phyloP scores from a whole-genome alignment of 306 rosid genomes.

The Pueraria montana region DNA sequence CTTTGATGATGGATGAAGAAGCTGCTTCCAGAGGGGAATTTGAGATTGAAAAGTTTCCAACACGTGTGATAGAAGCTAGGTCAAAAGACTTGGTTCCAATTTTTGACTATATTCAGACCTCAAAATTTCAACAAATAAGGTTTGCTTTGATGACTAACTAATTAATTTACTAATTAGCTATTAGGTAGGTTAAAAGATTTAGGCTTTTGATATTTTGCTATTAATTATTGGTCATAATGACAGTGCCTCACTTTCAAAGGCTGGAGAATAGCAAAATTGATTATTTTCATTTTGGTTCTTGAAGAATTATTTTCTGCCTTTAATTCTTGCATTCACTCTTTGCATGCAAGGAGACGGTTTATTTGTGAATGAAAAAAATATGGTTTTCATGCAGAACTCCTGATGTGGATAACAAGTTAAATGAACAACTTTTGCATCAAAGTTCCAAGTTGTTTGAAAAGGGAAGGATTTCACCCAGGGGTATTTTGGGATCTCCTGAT shows the following conservation, averaged over 20 bases:
- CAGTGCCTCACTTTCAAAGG: neutral
- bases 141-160: conserved; percentile 27
- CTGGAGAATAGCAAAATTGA: neutral
- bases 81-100: conserved; percentile 75
- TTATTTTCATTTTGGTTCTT: too few species aligned
- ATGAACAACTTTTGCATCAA: conserved; percentile 52
- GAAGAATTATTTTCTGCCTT: too few species aligned
- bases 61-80: conserved; percentile 69
- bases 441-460: conserved; percentile 53
- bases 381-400: conserved; percentile 52
- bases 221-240: neutral
- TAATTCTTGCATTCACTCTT: neutral
- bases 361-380: neutral
- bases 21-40: conserved; percentile 62
- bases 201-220: neutral
- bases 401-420: conserved; percentile 47
- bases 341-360: conserved; percentile 17
- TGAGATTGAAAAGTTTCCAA: conserved; percentile 69
- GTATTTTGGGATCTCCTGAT: conserved; percentile 49
- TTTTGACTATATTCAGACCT: conserved; percentile 63
- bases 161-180: conserved; percentile 9
- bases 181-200: neutral
- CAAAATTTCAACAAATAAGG: conserved; percentile 62
- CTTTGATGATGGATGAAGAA: conserved; percentile 46
- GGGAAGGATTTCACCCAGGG: conserved; percentile 54